Percentiles rank a stretch among this genome's conserved stretches.
These are phyloP conservation scores for Claviceps sp. DNA, from an alignment of 2,329 filamentous ascomycete species.

Conservation along the genomic window DNA sequence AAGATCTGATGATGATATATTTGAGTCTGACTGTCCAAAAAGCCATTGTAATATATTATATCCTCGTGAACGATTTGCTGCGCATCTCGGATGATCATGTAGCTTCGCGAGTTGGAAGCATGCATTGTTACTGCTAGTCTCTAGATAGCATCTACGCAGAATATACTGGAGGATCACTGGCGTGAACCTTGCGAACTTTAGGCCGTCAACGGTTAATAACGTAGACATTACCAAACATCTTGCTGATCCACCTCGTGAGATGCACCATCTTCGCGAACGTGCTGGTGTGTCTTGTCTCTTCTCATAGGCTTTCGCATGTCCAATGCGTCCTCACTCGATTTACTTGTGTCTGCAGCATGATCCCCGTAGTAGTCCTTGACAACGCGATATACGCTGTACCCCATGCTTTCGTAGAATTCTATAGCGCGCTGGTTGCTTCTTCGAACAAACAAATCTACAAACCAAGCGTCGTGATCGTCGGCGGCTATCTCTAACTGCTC, in stretches of 20 bases:
- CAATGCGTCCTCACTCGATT: constrained; percentile 69
- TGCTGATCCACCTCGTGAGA: constrained; percentile 63
- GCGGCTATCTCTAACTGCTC: constrained; percentile 70
- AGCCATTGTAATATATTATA: background rate
- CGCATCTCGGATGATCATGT: background rate
- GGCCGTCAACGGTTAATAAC: background rate
- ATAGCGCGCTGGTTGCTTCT: constrained; percentile 81
- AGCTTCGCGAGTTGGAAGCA: background rate
- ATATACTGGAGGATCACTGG: background rate
- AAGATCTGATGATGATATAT: no score
- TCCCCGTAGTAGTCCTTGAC: constrained; percentile 92
- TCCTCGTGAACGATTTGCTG: background rate
- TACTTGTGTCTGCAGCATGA: constrained; percentile 51
- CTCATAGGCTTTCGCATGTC: constrained; percentile 92
- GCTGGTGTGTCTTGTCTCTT: constrained; percentile 61
- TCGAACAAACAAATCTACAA: constrained; percentile 88
- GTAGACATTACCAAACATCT: constrained; percentile 58
- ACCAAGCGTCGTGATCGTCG: constrained; percentile 77
- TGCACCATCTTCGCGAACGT: constrained; percentile 72
- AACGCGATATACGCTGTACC: constrained; percentile 79
- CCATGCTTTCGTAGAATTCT: constrained; percentile 77
- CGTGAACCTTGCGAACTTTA: background rate
- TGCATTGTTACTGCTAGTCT: background rate
- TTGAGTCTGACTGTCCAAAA: no score
- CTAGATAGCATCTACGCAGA: background rate